Base-by-base conservation (phyloP, 148 eudicot genomes). In the Hydrangea macrophylla region DNA sequence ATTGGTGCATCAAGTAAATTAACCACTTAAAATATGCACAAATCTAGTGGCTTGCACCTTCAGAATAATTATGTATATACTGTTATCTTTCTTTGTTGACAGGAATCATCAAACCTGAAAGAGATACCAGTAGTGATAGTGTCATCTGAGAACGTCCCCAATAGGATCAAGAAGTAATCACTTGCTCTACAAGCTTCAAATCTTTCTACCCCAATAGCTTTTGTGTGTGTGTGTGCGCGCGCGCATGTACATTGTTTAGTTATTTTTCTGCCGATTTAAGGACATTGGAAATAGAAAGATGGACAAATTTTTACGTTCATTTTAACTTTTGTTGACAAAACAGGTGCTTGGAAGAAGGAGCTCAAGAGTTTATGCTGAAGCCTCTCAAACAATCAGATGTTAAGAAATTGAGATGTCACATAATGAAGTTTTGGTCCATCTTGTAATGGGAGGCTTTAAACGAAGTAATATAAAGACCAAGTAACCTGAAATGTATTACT, bases 71-170 rank as follows among this genome's bases (percentile, higher is more conserved):
- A 42, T n/a, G 12, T 42, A 17, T 1, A 48, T 2, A 48, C 17
- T 18, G 4, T 11, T 11, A 42, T 42, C 56, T 20, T 23, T 13
- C 5, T 65, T 9, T 32, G 31, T 7, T 25, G 2, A 39, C 71
- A 76, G 79, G 79, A 59, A 58, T 64, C 79, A 18, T 64, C 79
- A 9, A 31, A 13, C 54, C 67, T 76, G 55, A 76, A 65, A 28
- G 79, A 76, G 62, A 76, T 76, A 64, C 79, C 79, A 6, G 79
- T 76, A 24, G 75, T 76, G 55, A 65, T 76, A 45, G 69, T 76
- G 36, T 76, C 79, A 0, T 70, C 79, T 25, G 75, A 76, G 55
- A 70, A 76, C 48, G 79, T 70, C 37, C 79, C 75, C 1, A 70
- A 75, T 13, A 51, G 75, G 36, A 70, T 76, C 37, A 65, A 70